These are phyloP conservation scores for Massarina eburnea DNA, from an alignment of 2,329 filamentous ascomycete genomes.

Conservation along the genomic window DNA sequence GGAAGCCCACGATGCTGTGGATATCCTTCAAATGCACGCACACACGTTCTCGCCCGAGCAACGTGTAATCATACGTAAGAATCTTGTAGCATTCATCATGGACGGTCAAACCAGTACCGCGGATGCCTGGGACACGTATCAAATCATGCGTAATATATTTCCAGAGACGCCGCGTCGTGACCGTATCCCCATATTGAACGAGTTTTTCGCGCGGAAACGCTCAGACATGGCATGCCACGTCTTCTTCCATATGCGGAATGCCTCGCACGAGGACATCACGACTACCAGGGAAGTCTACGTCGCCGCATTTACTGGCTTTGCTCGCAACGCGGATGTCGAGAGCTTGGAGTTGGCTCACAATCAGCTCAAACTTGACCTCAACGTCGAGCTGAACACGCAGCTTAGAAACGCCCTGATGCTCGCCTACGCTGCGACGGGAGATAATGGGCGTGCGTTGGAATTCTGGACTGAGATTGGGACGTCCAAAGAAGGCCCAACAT, in stretches of 20 bases:
- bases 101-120: slow-evolving; percentile 67
- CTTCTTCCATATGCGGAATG: slow-evolving; percentile 92
- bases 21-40: slow-evolving; percentile 75
- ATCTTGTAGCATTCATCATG: slow-evolving; percentile 68
- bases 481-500: slow-evolving; percentile 82
- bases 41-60: slow-evolving; percentile 71
- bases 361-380: slow-evolving; percentile 90
- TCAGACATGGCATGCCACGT: slow-evolving; percentile 84
- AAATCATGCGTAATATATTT: slow-evolving; percentile 60
- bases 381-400: slow-evolving; percentile 72
- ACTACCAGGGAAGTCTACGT: slow-evolving; percentile 77
- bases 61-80: slow-evolving; percentile 65
- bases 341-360: slow-evolving; percentile 80
- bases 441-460: slow-evolving; percentile 67
- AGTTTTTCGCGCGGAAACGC: slow-evolving; percentile 75
- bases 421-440: slow-evolving; percentile 72
- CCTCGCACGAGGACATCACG: slow-evolving; percentile 62
- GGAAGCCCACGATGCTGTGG: slow-evolving; percentile 76
- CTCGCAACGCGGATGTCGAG: slow-evolving; percentile 60
- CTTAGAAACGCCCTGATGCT: slow-evolving; percentile 86
- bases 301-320: slow-evolving; percentile 74
- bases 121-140: slow-evolving; percentile 63
- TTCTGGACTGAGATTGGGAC: slow-evolving; percentile 85
- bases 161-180: slow-evolving; percentile 64
- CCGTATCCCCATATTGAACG: slow-evolving; percentile 74